Conservation (phyloP, 1,284 basidiomycete genomes). For the Ganoderma sp. region DNA sequence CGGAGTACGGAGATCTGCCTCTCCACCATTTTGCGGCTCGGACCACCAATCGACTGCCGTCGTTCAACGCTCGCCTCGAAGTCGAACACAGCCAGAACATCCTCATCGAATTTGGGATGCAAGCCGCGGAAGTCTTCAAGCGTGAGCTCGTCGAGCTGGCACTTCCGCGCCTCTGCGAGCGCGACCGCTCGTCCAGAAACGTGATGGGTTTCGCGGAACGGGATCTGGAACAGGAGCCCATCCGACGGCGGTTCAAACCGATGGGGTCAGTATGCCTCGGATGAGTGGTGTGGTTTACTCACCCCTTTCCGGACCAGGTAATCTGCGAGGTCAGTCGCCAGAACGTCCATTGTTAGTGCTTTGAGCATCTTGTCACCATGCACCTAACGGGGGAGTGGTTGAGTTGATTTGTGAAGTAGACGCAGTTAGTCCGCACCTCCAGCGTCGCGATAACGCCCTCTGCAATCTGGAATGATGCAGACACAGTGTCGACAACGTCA, state of each 20-base stretch:
- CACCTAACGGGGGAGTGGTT: conserved; percentile 56
- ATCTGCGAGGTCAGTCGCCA: conserved; percentile 97
- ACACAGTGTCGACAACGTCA: conserved; percentile 90
- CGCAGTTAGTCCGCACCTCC: conserved; percentile 59
- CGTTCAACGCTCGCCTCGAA: conserved; percentile 97
- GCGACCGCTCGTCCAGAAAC: conserved; percentile 96
- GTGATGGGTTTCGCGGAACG: conserved; percentile 99
- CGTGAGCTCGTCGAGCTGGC: conserved; percentile 83
- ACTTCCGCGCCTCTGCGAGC: conserved; percentile 84
- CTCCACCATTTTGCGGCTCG: conserved; percentile 84
- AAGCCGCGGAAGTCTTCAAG: conserved; percentile 82
- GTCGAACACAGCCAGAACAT: conserved; percentile 85
- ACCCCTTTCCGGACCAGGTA: conserved; percentile 98
- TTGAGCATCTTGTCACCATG: conserved; percentile 88
- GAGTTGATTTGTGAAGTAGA: conserved; percentile 4
- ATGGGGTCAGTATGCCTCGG: conserved; percentile 12
- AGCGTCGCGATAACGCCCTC: conserved; percentile 94
- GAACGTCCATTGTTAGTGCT: conserved; percentile 94
- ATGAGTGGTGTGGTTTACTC: conserved; percentile 42
- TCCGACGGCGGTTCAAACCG: conserved; percentile 11
- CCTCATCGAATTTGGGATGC: conserved; percentile 80
- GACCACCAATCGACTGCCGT: conserved; percentile 90
- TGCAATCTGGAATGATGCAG: conserved; percentile 90
- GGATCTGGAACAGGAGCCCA: conserved; percentile 55
- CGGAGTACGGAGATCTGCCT: conserved; percentile 83